Conservation (phyloP, 148 eudicot genomes). For the Tetragonia tetragonoides region DNA sequence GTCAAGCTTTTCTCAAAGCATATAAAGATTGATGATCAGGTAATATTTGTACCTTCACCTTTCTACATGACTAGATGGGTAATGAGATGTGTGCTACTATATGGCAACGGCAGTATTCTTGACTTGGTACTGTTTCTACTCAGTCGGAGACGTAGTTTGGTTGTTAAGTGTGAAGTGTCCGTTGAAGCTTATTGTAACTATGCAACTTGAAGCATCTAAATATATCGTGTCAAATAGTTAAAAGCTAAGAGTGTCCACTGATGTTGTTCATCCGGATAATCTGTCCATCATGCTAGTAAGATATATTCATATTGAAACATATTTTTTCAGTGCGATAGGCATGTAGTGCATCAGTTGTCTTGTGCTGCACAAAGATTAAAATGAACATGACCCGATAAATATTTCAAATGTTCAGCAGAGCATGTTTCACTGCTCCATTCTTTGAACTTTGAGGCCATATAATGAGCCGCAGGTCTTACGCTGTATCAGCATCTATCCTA, state of each 20-base stretch:
- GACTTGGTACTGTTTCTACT: neutral
- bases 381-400: neutral
- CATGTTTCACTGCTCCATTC: neutral
- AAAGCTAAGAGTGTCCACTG: neutral
- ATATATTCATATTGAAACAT: neutral
- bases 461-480: neutral
- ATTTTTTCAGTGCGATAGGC: neutral
- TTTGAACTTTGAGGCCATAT: neutral
- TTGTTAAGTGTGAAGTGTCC: neutral
- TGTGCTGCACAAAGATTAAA: neutral
- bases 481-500: neutral
- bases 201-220: neutral
- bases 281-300: neutral
- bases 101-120: neutral
- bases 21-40: slow-evolving; percentile 95
- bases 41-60: slow-evolving; percentile 25
- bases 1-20: slow-evolving; percentile 95
- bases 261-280: neutral
- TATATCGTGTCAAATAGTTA: neutral
- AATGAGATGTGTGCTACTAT: neutral
- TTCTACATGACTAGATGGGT: slow-evolving; percentile 5
- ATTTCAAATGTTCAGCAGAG: neutral
- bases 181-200: neutral
- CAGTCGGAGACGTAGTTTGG: neutral
- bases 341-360: neutral